A percentile compares a stretch with the other conserved stretches of the same genome.
Evolutionary conservation across 2,329 filamentous ascomycete species (phyloP).

Genomic region (Ophiocordyceps camponoti-rufipedis): DNA sequence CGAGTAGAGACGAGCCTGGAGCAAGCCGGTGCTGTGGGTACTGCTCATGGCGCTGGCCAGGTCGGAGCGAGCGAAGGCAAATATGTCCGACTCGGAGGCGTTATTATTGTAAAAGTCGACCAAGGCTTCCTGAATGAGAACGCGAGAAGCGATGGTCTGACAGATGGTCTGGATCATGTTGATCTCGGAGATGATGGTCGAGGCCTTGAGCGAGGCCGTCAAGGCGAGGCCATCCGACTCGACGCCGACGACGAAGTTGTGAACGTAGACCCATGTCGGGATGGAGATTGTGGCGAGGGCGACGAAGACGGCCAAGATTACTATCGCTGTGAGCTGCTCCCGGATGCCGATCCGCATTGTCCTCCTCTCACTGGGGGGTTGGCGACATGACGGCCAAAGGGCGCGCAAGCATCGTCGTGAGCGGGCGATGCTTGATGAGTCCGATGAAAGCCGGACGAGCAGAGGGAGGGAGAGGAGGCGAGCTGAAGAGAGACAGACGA

Average conservation of each 20-base stretch:
- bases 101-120: constrained; percentile 37
- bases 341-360: constrained; percentile 72
- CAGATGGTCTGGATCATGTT: constrained; percentile 62
- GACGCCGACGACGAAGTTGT: constrained; percentile 32
- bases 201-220: constrained; percentile 73
- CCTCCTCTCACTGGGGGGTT: neutral
- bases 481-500: no score
- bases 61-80: constrained; percentile 47
- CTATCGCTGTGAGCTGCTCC: constrained; percentile 65
- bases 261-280: constrained; percentile 48
- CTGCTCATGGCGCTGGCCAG: constrained; percentile 51
- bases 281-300: constrained; percentile 64
- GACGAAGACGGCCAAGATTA: constrained; percentile 22
- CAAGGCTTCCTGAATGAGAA: constrained; percentile 38
- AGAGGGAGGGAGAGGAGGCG: no score
- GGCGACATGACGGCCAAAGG: neutral
- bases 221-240: constrained; percentile 47
- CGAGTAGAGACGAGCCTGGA: constrained; percentile 60
- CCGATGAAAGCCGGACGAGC: no score
- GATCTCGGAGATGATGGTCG: constrained; percentile 62
- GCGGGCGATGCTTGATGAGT: neutral
- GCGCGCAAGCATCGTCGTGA: neutral
- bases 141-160: constrained; percentile 49
- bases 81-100: constrained; percentile 19
- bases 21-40: constrained; percentile 35